Evolutionary conservation across 2,329 filamentous ascomycete genomes (phyloP), one percentile per base, ranked within the genome.

Genomic region (Aspergillus transmontanensis): DNA sequence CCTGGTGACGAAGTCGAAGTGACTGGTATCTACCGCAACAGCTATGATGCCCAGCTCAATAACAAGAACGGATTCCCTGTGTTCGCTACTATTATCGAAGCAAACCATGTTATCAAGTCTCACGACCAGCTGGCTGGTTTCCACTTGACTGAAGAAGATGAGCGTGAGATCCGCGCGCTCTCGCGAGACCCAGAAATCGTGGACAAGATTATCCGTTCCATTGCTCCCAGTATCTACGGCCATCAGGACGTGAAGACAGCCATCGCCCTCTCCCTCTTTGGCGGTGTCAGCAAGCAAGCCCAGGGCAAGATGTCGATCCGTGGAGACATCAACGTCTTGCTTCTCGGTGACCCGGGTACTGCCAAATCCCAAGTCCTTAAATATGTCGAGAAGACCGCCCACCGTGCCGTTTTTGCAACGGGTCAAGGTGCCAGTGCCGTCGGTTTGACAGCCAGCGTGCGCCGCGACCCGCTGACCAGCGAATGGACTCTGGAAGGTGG

Each of bases 21-120:
- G 11, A 98, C 94, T 9, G 95, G 95, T 67, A 92, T 97, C 70
- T 99, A 99, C 81, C 90, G 93, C 71, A 99, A 99, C 83, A 98
- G 96, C 81, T 99, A 97, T 74, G 94, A 98, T 76, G 94, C 95
- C 4, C 93, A 96, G 71, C 86, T 99, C 60, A 99, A 99, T 82
- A 98, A 97, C 82, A 94, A 95, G 74, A 99, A 98, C 75, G 95
- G 95, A 5, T 98, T 99, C 81, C 95, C 95, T 0, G 95, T 99
- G 41, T 99, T 99, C 78, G 94, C 95, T 5, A 99, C 95, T 0
- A 95, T 99, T 63, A 86, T 99, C 5, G 95, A 99, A 79, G 96
- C 96, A 30, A 99, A 99, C 79, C 94, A 99, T 70, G 89, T 98
- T 6, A 90, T 98, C 79, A 99, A 99, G 79, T 90, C 94, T 0